These are phyloP conservation scores for Abrus pulchellus DNA, from an alignment of 306 rosid genomes.

Conservation along the genomic window DNA sequence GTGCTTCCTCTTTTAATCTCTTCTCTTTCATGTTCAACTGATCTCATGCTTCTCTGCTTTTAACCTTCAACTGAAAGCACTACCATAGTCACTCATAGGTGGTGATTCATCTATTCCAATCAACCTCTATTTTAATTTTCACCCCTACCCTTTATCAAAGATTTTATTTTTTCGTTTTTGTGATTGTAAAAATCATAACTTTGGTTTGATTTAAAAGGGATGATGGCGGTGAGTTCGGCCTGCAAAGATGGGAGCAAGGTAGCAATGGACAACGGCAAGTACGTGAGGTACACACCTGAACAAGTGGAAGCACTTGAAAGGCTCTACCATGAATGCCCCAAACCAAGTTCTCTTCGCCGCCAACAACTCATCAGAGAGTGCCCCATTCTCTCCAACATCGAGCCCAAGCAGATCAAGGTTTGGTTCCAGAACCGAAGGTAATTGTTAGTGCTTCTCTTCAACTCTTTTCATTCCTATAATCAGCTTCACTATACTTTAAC, in stretches of 20 bases:
- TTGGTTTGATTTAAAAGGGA: slow-evolving; percentile 51
- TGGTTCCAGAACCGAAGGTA: slow-evolving; percentile 99
- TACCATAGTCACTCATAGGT: slow-evolving; percentile 20
- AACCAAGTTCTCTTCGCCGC: slow-evolving; percentile 96
- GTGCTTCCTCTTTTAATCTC: slow-evolving; percentile 16
- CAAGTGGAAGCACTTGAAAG: slow-evolving; percentile 97
- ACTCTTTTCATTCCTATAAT: background rate
- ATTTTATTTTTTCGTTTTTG: background rate
- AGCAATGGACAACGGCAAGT: slow-evolving; percentile 94
- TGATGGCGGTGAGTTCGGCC: slow-evolving; percentile 82
- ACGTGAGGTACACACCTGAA: slow-evolving; percentile 95
- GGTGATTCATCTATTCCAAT: background rate
- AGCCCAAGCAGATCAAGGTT: slow-evolving; percentile 98
- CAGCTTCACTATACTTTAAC: background rate
- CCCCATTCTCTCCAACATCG: slow-evolving; percentile 94
- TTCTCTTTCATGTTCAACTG: slow-evolving; percentile 19
- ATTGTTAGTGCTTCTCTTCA: background rate
- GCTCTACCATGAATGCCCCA: slow-evolving; percentile 96
- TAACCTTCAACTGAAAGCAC: slow-evolving; percentile 18
- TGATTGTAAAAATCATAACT: background rate
- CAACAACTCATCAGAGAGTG: slow-evolving; percentile 96
- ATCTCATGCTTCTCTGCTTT: slow-evolving; percentile 39
- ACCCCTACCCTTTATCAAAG: background rate
- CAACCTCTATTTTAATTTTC: background rate
- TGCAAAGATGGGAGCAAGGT: slow-evolving; percentile 76